Evolutionary conservation across 2,329 filamentous ascomycete species (phyloP), one percentile per base, ranked within the genome.

Genomic region (Hortaea werneckii): DNA sequence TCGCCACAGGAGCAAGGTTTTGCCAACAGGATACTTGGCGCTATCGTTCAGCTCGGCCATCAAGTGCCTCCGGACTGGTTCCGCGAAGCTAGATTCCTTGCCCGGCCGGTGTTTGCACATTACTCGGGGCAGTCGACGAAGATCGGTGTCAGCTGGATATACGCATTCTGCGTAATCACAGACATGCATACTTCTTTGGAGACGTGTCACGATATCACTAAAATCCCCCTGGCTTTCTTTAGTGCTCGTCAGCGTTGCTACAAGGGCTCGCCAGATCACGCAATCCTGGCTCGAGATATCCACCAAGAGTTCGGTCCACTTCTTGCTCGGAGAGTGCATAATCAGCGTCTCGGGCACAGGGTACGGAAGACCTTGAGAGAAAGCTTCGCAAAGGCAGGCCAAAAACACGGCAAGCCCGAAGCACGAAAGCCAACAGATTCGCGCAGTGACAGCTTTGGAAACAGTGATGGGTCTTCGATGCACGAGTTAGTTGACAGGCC

Each of bases 291-390:
- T 4, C 65, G 65, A 10, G 64, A 66, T 37, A 71, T 73, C 41
- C 68, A 72, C 47, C 64, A 66, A 37, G 68, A 73, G 29, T 74
- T 74, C 47, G 63, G 62, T 41, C 60, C 65, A 5, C 58, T 71
- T 3, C 57, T 69, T 10, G 53, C 59, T 6, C 58, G 59, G 30
- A 48, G 53, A 27, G 47, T 38, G 12, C 41, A 37, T 11, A 52
- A 57, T 28, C 45, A 54, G 12, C 26, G 9, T 11, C 20, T 7
- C 5, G 20, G 20, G 13, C 8, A 7, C 9, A 20, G 40, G 26
- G 29, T 30, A 11, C 13, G 40, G 10, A 8, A 30, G 27, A 9
- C n/a, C 9, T 27, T 41, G 9, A 6, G 9, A 3, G 11, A 9
- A 9, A 7, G 29, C 27, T 11, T 29, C 7, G 20, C 40, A 9